Evolutionary conservation across 2,329 filamentous ascomycete genomes (phyloP).

Genomic region (Dothideomycetidae sp.): DNA sequence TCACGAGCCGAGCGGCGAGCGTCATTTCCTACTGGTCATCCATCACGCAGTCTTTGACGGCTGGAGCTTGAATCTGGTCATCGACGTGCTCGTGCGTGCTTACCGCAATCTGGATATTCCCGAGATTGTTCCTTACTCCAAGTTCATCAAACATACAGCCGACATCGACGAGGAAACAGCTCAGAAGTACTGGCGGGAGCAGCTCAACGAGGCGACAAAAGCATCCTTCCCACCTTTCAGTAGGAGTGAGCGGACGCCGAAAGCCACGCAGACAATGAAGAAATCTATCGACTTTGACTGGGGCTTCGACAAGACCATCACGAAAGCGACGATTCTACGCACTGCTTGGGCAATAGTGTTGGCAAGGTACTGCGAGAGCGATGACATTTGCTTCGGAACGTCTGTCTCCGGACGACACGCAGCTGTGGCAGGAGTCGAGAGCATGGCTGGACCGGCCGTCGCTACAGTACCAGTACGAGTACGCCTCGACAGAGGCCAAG

Average conservation of each 20-base stretch:
- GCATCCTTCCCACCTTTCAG: not conserved
- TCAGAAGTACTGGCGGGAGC: not conserved
- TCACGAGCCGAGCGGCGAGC: constrained; percentile 10
- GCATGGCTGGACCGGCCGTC: constrained; percentile 1
- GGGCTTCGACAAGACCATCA: not conserved
- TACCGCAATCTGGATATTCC: constrained; percentile 16
- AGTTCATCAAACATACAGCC: not conserved
- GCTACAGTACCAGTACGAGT: constrained; percentile 1
- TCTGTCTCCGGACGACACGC: constrained; percentile 3
- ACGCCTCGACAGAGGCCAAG: not conserved
- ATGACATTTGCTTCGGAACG: constrained; percentile 2
- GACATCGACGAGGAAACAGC: not conserved
- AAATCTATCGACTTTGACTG: not conserved
- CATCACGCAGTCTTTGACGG: constrained; percentile 6
- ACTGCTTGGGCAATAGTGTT: constrained; percentile 2
- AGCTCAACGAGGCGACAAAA: not conserved
- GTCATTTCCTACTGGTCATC: not conserved
- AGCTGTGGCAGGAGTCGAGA: not conserved
- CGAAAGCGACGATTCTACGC: not conserved
- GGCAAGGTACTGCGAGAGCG: not conserved
- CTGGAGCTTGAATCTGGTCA: constrained; percentile 1
- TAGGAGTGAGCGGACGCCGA: not conserved
- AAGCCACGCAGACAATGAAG: not conserved
- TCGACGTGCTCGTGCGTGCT: constrained; percentile 16
- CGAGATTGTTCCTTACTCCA: not conserved